phyloP scores from a whole-genome alignment of 768 basidiomycete genomes.

The Suillus alpinus region DNA sequence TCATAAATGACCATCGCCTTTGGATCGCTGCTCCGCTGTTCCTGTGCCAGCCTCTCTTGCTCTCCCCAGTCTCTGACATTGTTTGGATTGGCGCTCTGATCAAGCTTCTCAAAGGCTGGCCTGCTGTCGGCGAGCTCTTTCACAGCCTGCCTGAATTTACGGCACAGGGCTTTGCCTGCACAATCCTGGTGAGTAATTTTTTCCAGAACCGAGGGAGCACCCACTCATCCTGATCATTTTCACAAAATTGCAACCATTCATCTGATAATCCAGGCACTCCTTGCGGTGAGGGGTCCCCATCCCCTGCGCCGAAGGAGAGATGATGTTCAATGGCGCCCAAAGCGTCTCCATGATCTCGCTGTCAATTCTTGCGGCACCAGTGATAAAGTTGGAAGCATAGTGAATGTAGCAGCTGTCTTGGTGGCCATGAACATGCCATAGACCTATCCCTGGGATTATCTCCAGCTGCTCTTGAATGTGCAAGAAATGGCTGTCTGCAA shows the following conservation, averaged over 20 bases:
- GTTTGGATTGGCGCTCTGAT: not conserved
- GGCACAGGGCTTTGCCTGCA: not conserved
- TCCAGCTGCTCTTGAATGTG: not conserved
- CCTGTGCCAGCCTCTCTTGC: not conserved
- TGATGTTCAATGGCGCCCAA: not conserved
- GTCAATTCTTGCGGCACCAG: not conserved
- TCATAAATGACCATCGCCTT: slow-evolving; percentile 3
- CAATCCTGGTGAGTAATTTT: not conserved
- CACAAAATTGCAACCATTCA: slow-evolving; percentile 22
- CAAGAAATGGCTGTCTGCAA: slow-evolving; percentile 1
- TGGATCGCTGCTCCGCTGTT: not conserved
- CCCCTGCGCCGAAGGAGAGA: not conserved
- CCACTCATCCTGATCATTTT: slow-evolving; percentile 17
- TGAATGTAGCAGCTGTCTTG: not conserved
- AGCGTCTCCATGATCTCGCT: slow-evolving; percentile 4
- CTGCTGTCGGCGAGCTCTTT: not conserved
- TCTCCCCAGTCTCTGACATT: not conserved
- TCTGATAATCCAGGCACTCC: slow-evolving; percentile 22
- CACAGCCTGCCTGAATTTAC: not conserved
- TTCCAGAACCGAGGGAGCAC: not conserved
- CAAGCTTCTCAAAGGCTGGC: not conserved
- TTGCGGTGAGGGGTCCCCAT: not conserved
- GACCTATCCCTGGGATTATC: slow-evolving; percentile 4
- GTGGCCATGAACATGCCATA: slow-evolving; percentile 7
- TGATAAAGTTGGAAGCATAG: not conserved